A percentile compares a stretch with the other conserved stretches of the same genome.
Evolutionary conservation across 73 alveolate species (phyloP).

Genomic region (Stentor coeruleus): DNA sequence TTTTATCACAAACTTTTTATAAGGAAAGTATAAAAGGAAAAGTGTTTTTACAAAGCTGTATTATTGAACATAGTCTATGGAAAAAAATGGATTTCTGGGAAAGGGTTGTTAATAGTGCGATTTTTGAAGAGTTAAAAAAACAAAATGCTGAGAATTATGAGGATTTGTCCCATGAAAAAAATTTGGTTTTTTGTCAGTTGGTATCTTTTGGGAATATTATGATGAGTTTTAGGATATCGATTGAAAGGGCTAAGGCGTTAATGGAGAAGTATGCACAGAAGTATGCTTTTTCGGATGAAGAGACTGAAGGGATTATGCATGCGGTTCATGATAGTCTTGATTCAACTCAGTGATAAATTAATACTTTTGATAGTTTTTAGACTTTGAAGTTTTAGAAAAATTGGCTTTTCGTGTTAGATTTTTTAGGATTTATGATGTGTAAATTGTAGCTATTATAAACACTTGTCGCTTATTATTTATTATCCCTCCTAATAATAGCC

Average conservation of each 20-base stretch:
- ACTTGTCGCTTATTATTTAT: no score
- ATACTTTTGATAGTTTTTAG: no score
- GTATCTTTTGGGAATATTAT: neutral
- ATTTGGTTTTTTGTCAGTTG: neutral
- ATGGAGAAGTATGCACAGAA: neutral
- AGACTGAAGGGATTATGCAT: neutral
- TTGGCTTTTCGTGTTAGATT: no score
- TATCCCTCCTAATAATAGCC: neutral
- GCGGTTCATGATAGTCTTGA: neutral
- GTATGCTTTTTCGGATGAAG: neutral
- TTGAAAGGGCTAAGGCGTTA: neutral
- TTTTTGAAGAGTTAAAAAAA: neutral
- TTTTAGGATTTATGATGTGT: no score
- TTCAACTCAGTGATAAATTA: no score
- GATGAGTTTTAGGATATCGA: neutral
- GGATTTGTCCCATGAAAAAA: neutral
- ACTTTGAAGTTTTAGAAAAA: no score
- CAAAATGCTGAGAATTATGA: neutral
- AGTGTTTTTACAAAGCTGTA: neutral
- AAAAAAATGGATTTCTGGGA: constrained; percentile 4
- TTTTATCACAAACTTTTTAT: constrained; percentile 16
- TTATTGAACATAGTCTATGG: neutral
- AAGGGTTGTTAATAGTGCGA: neutral
- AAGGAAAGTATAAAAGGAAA: neutral
- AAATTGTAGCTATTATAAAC: no score